Evolutionary conservation across 257 asterid genomes (phyloP), one percentile per base, ranked within the genome.

Genomic region (Anisodus tanguticus): DNA sequence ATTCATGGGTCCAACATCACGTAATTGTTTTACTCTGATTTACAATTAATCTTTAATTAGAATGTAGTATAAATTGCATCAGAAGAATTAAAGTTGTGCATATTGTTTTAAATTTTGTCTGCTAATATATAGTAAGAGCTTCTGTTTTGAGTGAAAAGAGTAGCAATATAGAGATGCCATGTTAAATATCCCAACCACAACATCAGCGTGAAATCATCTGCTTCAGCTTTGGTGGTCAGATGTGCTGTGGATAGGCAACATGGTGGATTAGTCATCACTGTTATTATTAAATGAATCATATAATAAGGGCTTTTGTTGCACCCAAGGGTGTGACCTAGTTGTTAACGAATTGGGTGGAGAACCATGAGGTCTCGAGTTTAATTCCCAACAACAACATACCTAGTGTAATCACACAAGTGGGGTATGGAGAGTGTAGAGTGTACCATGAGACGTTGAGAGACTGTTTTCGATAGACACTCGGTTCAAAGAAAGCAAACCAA

Each of bases 1-100:
- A 91, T 79, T 92, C 95, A 22, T 92, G 97, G 97, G 83, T 92
- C 82, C 90, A 92, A 19, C 92, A 87, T 86, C 91, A 79, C n/a
- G 17, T 67, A 62, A 80, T 57, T 41, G 4, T 8, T 51, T 84
- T 54, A 69, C 77, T 3, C 53, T 41, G 53, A 64, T 55, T 66
- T 49, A 2, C 22, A 43, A 11, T 55, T 57, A 19, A 63, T 63
- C 16, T 79, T 19, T 55, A 31, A 31, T 9, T 13, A 54, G 16
- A 43, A 22, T 7, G 10, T 8, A 7, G 55, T 2, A 51, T 51
- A 51, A 51, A 7, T 9, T 51, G 9, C 11, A 9, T 51, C 55
- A 51, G 1, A 51, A 51, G 0, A 51, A 51, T 4, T 7, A 49
- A 51, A 31, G 35, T 7, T 58, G 6, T 16, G 26, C 77, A 39